Evolutionary conservation across 805 yeast species (phyloP).

Genomic region (Saccharomycopsis capsularis): DNA sequence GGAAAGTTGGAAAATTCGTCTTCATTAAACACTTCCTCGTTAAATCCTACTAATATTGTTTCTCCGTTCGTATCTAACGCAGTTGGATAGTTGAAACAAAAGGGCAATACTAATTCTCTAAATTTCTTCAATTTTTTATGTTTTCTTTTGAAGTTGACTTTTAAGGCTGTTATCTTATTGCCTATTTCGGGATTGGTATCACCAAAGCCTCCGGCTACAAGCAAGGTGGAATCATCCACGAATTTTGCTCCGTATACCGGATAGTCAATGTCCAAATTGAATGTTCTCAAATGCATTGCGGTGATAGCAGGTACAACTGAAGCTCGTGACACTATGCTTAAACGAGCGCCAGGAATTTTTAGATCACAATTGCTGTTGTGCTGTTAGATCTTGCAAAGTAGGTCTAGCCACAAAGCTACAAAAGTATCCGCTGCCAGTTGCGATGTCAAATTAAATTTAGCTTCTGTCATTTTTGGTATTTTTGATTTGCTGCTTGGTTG

Average conservation of each 20-base stretch:
- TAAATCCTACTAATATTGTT: conserved; percentile 65
- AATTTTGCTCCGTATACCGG: conserved; percentile 81
- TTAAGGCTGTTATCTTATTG: conserved; percentile 66
- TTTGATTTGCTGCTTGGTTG: no score
- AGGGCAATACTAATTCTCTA: conserved; percentile 53
- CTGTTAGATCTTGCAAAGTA: no score
- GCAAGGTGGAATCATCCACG: conserved; percentile 47
- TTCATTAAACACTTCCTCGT: conserved; percentile 55
- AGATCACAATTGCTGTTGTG: no score
- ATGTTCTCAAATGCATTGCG: conserved; percentile 17
- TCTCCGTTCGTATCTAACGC: conserved; percentile 53
- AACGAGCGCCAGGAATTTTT: no score
- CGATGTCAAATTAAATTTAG: no score
- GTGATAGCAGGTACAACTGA: no score
- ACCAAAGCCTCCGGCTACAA: conserved; percentile 94
- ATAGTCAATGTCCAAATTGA: conserved; percentile 39
- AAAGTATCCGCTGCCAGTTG: no score
- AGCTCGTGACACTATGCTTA: no score
- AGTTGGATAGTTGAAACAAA: conserved; percentile 82
- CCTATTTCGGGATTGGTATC: conserved; percentile 87
- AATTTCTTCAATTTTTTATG: conserved; percentile 42
- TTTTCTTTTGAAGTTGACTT: conserved; percentile 46
- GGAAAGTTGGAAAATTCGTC: conserved; percentile 26
- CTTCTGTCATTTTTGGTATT: no score
- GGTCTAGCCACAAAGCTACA: no score